These are phyloP conservation scores for Botrytis pseudocinerea DNA, from an alignment of 2,329 filamentous ascomycete genomes.

Conservation along the genomic window DNA sequence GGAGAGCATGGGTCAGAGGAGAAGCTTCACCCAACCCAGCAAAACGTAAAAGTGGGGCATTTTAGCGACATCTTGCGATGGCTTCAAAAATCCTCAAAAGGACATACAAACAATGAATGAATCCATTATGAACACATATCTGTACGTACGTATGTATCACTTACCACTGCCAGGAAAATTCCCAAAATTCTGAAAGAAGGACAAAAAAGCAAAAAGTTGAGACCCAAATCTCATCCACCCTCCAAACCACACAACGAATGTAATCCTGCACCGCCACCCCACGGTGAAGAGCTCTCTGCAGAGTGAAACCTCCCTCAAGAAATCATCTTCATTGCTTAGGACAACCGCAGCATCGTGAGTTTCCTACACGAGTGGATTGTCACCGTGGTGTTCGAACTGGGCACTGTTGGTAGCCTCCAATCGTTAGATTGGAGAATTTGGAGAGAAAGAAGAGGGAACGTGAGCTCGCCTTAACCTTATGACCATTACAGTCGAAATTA, in stretches of 20 bases:
- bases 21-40: background rate
- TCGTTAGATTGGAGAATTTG: constrained; percentile 19
- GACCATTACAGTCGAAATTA: background rate
- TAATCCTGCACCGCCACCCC: constrained; percentile 68
- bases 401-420: constrained; percentile 50
- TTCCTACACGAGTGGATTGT: constrained; percentile 65
- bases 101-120: background rate
- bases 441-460: background rate
- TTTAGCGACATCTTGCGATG: background rate
- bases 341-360: constrained; percentile 62
- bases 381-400: constrained; percentile 70
- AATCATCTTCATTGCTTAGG: constrained; percentile 68
- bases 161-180: background rate
- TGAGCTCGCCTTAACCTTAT: constrained; percentile 18
- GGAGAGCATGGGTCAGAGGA: fast-evolving
- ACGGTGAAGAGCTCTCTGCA: constrained; percentile 71
- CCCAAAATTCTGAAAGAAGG: constrained; percentile 8
- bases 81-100: background rate
- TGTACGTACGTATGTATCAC: too few relatives aligned
- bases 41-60: background rate
- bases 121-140: too few relatives aligned
- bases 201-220: constrained; percentile 31
- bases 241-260: constrained; percentile 63
- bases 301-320: constrained; percentile 72
- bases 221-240: constrained; percentile 37